Conservation (phyloP, 23 red algal species). For the Gracilaria gracilis region DNA sequence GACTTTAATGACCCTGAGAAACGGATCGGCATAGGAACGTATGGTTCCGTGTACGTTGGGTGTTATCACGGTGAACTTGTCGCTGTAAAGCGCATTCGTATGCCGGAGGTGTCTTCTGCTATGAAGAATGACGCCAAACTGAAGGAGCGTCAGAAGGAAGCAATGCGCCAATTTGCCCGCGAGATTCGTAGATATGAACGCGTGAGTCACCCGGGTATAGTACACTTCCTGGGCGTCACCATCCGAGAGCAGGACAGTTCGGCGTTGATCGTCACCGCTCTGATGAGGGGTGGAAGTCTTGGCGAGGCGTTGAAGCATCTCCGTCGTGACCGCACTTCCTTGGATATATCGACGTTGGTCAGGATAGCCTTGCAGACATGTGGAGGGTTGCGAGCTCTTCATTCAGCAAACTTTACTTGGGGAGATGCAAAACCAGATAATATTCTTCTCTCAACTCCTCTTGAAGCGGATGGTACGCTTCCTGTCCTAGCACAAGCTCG, state of each 20-base stretch:
- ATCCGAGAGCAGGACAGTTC: conserved; percentile 27
- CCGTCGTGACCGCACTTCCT: conserved; percentile 6
- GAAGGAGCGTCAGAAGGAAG: neutral
- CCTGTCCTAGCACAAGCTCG: conserved; percentile 17
- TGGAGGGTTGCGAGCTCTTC: conserved; percentile 59
- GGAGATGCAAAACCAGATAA: conserved; percentile 74
- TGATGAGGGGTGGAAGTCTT: conserved; percentile 65
- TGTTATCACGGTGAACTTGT: conserved; percentile 65
- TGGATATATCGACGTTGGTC: conserved; percentile 24
- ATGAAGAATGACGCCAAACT: conserved; percentile 44
- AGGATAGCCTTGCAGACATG: conserved; percentile 58
- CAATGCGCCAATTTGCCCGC: conserved; percentile 47
- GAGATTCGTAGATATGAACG: conserved; percentile 71
- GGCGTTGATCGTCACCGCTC: conserved; percentile 65
- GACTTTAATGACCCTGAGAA: conserved; percentile 37
- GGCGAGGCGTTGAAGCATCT: conserved; percentile 24
- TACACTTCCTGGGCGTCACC: conserved; percentile 61
- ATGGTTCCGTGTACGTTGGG: conserved; percentile 72
- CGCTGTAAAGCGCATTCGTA: conserved; percentile 71
- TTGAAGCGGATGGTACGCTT: conserved; percentile 44
- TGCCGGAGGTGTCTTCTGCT: conserved; percentile 3
- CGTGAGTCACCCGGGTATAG: conserved; percentile 66
- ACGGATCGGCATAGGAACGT: conserved; percentile 72
- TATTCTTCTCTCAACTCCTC: conserved; percentile 47
- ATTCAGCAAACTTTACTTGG: conserved; percentile 47